Base-by-base conservation (phyloP, 371 early-diverging fungal genomes). In the Capniomyces stellatus region DNA sequence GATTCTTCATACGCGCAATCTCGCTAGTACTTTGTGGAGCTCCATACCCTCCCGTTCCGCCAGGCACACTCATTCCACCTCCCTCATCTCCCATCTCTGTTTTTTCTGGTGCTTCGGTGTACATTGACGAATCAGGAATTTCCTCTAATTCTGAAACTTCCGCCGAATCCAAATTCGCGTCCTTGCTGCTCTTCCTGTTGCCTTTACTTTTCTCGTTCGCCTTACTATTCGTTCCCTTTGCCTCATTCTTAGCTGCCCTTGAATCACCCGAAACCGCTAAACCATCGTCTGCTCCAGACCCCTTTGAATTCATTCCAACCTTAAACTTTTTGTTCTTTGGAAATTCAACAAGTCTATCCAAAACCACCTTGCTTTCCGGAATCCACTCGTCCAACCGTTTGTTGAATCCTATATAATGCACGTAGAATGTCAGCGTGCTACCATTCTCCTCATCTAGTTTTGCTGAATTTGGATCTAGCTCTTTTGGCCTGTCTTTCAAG, bases 371-470 rank as follows among this genome's bases (percentile, higher is more conserved):
- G 0, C 71, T 62, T n/a, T 76, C 75, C 0, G 76, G 47, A 0
- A 99, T 87, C 99, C 99, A 98, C 66, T 95, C 94, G 72, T 99
- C 99, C 52, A 98, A 73, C 43, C 99, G 87, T 67, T 96, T 98
- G 75, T 99, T 99, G 70, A 90, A 97, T 47, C 91, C 89, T 2
- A 87, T 78, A 66, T 96, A 98, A 66, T 99, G 99, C 1, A 99
- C 90, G 71, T 99, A 99, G 64, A 85, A 96, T 69, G 89, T 83
- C 41, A 55, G 61, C 29, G 58, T 58, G 1, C 58, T 35, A 10
- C 15, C 43, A 3, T 43, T 46, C 8, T 55, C 44, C 12, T 55
- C 52, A 23, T 44, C 13, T 10, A 21, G 18, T 2, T 6, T 6
- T 3, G 31, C 12, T 6, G 15, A 28, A 18, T 19, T 55, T 1